A percentile compares a stretch with the other conserved stretches of the same genome.
These are phyloP conservation scores for Pelargonium cotyledonis DNA, from an alignment of 441 rosid species.

Conservation along the genomic window DNA sequence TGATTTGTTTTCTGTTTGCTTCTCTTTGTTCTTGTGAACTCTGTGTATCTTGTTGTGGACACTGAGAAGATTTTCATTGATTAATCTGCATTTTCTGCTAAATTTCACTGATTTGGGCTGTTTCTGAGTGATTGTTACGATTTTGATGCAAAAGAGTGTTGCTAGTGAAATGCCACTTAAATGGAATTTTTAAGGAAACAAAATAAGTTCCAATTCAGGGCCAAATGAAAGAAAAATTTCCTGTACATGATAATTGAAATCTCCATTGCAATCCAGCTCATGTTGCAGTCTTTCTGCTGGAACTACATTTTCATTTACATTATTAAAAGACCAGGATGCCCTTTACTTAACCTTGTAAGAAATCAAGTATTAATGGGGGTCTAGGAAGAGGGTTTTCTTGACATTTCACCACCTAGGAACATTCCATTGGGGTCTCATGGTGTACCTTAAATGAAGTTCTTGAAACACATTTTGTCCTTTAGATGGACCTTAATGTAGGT, in stretches of 20 bases:
- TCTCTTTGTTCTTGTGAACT: background rate
- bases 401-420: background rate
- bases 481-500: background rate
- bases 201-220: too few relatives aligned
- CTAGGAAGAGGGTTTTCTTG: background rate
- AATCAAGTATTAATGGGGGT: background rate
- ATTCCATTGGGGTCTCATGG: conserved; percentile 2
- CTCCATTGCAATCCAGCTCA: background rate
- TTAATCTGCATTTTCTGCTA: too few relatives aligned
- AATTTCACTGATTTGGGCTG: too few relatives aligned
- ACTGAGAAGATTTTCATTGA: too few relatives aligned
- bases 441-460: background rate
- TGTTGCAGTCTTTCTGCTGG: background rate
- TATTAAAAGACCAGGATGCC: background rate
- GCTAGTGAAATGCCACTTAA: background rate
- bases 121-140: background rate
- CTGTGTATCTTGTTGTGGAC: too few relatives aligned
- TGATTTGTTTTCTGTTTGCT: background rate
- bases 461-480: background rate
- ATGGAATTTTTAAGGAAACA: background rate
- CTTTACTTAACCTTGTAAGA: background rate
- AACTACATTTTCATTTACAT: background rate
- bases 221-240: too few relatives aligned
- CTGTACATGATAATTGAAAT: background rate
- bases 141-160: background rate